Conservation (phyloP, 805 yeast genomes). For the Candida qinlingensis region DNA sequence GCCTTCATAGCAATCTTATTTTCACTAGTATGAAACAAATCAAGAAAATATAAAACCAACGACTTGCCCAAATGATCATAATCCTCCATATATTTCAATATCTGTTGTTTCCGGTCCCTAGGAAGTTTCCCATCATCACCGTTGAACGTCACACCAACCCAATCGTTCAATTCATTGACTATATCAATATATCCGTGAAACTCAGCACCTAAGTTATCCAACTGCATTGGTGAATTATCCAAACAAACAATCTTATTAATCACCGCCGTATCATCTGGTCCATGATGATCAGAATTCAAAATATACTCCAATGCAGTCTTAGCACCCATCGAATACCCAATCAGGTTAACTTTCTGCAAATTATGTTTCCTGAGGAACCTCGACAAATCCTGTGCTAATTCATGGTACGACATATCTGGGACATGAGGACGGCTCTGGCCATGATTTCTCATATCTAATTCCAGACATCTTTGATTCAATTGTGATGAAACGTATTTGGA, state of each 20-base stretch:
- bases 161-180: slow-evolving; percentile 7
- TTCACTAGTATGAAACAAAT: slow-evolving; percentile 10
- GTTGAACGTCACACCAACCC: slow-evolving; percentile 3
- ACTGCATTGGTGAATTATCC: slow-evolving; percentile 38
- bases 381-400: slow-evolving; percentile 17
- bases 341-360: slow-evolving; percentile 28
- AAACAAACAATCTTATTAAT: slow-evolving; percentile 40
- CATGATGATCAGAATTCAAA: slow-evolving; percentile 24
- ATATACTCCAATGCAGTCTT: slow-evolving; percentile 46
- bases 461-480: slow-evolving; percentile 32
- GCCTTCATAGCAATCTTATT: slow-evolving; percentile 16
- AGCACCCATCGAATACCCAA: slow-evolving; percentile 63
- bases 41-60: slow-evolving; percentile 15
- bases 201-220: slow-evolving; percentile 26
- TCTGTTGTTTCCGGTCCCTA: slow-evolving; percentile 1
- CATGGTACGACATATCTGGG: slow-evolving; percentile 29
- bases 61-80: slow-evolving; percentile 8
- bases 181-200: slow-evolving; percentile 19
- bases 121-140: neutral
- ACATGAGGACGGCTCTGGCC: slow-evolving; percentile 46
- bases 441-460: slow-evolving; percentile 48
- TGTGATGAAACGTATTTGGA: slow-evolving; percentile 30
- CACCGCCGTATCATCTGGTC: slow-evolving; percentile 17
- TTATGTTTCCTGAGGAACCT: slow-evolving; percentile 12
- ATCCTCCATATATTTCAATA: neutral